These are phyloP conservation scores for Nitzschia inconspicua DNA, from an alignment of 108 stramenopile species.

Conservation along the genomic window DNA sequence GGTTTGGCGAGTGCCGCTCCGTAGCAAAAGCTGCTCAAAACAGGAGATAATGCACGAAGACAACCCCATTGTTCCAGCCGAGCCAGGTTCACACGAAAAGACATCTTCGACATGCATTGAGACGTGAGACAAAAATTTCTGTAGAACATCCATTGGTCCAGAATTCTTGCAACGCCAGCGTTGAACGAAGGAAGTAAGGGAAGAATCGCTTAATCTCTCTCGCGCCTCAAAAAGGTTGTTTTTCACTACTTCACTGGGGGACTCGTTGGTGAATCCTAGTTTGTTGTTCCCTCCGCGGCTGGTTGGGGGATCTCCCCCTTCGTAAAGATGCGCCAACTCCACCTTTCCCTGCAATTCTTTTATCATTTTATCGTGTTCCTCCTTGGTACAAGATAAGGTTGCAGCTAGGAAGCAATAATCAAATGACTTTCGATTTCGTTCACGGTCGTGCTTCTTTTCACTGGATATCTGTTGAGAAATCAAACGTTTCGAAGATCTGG, in stretches of 20 bases:
- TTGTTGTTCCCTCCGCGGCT: background rate
- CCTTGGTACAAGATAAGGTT: slow-evolving; percentile 42
- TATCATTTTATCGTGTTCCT: slow-evolving; percentile 18
- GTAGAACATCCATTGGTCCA: slow-evolving; percentile 55
- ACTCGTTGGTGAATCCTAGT: too few relatives aligned
- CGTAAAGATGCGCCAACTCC: background rate
- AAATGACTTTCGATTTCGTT: slow-evolving; percentile 33
- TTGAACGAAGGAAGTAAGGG: slow-evolving; percentile 45
- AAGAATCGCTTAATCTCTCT: slow-evolving; percentile 28
- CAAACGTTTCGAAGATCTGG: slow-evolving; percentile 63
- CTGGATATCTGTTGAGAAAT: slow-evolving; percentile 64
- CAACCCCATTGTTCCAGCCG: slow-evolving; percentile 37
- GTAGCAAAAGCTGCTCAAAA: slow-evolving; percentile 12
- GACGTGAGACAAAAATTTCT: slow-evolving; percentile 52
- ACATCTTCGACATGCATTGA: slow-evolving; percentile 53
- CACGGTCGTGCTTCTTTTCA: slow-evolving; percentile 45
- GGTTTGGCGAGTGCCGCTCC: slow-evolving; percentile 14
- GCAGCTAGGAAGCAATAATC: slow-evolving; percentile 62
- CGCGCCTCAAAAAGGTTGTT: slow-evolving; percentile 12
- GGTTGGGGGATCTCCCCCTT: background rate
- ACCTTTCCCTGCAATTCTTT: background rate
- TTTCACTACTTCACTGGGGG: background rate
- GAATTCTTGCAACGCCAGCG: slow-evolving; percentile 50
- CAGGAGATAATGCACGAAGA: slow-evolving; percentile 53
- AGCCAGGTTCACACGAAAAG: slow-evolving; percentile 40